Evolutionary conservation across 2,329 filamentous ascomycete species (phyloP), one percentile per base, ranked within the genome.

Genomic region (Claviceps maximensis): DNA sequence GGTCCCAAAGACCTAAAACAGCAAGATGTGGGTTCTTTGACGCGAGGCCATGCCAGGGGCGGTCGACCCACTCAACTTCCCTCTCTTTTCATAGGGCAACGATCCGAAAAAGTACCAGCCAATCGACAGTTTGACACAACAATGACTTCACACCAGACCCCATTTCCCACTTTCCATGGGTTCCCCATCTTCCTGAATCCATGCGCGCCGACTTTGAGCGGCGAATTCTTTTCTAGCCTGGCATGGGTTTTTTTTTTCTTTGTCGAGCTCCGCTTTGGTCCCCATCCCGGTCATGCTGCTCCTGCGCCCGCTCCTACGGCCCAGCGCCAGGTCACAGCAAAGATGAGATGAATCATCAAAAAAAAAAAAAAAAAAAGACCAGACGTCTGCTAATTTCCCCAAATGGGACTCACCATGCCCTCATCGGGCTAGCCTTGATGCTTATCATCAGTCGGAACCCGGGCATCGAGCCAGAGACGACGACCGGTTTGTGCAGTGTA

Each of bases 91-190:
- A 17, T 15, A 38, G 33, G 33, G 33, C 33, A 15, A 38, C 15
- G 33, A 38, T 17, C 15, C 41, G 19, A 15, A 25, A 23, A 13
- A 15, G n/a, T 7, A 21, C 47, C 36, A 48, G 49, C 51, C 45
- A 40, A 47, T 49, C 27, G 38, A 45, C 21, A 44, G 23, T 38
- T 54, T 54, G 53, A 49, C 53, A 51, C 17, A 48, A 31, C 23
- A n/a, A 56, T 51, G 55, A 57, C 53, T 53, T 52, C 51, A 52
- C 27, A 36, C 41, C 51, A 52, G 21, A 36, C 41, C 51, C 50
- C 47, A 53, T 54, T 54, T 57, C 54, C 47, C 47, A 3, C n/a
- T 21, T 21, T 21, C 40, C n/a, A 23, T 23, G 8, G 19, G 15
- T 6, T 23, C 4, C 29, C 29, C 29, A 9, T 31, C 10, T 31